Percentiles rank a stretch among this genome's conserved stretches.
These are phyloP conservation scores for Calonectria pauciramosa DNA, from an alignment of 2,329 filamentous ascomycete genomes.

Conservation along the genomic window DNA sequence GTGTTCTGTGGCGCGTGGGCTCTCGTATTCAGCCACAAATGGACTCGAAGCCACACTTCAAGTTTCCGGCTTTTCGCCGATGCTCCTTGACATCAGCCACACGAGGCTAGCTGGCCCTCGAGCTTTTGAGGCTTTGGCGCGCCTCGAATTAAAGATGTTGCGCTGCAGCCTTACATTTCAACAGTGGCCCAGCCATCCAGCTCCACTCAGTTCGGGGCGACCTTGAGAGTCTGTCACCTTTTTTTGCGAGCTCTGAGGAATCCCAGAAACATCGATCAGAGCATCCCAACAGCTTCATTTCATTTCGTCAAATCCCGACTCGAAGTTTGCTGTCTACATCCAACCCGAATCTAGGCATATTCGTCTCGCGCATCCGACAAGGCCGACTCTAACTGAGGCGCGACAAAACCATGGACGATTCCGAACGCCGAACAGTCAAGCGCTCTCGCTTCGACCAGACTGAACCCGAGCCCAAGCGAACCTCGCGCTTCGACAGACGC, in stretches of 20 bases:
- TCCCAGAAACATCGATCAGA: background rate
- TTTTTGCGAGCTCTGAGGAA: background rate
- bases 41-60: background rate
- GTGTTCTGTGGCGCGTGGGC: background rate
- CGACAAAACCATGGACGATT: conserved; percentile 73
- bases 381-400: conserved; percentile 14
- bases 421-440: conserved; percentile 80
- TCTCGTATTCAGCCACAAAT: conserved; percentile 2
- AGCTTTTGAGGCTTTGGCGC: background rate
- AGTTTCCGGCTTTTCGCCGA: conserved; percentile 22
- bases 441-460: conserved; percentile 96
- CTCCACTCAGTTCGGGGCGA: conserved; percentile 22
- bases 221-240: conserved; percentile 22
- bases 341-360: background rate
- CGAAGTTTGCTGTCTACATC: background rate
- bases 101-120: conserved; percentile 18
- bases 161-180: conserved; percentile 20
- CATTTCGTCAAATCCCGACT: background rate
- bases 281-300: background rate
- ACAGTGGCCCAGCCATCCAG: conserved; percentile 22
- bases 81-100: conserved; percentile 17
- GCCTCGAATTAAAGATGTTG: background rate
- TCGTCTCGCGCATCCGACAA: background rate
- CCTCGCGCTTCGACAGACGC: conserved; percentile 90
- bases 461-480: conserved; percentile 81